Evolutionary conservation across 257 asterid genomes (phyloP), one percentile per base, ranked within the genome.

Genomic region (Solanum pinnatisectum): DNA sequence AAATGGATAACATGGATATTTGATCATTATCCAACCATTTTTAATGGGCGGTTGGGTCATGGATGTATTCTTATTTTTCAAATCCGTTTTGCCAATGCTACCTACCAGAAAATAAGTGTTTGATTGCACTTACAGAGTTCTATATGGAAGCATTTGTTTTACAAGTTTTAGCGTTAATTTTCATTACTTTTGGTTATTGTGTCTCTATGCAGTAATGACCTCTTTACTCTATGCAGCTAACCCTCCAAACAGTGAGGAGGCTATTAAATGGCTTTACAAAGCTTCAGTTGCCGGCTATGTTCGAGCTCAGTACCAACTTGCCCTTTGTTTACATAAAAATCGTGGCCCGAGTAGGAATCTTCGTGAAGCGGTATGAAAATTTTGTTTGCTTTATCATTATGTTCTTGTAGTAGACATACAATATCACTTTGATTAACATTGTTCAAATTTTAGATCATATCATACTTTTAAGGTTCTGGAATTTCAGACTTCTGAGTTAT

Each of bases 271-370:
- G 98, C 87, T 96, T 88, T 88, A 92, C 86, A 86, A 83, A 85
- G 98, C 99, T 88, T 92, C 99, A 73, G 84, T 87, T 65, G 90
- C 96, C 71, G 99, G 99, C 73, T 93, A 94, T 90, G 95, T 94
- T 81, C 98, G 99, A 79, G 98, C 98, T 86, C 99, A 96, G 49
- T 97, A 96, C 93, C 98, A 97, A 89, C 96, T 96, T 49, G 99
- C 98, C 14, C 94, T 97, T 49, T 96, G 98, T 92, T 88, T 94
- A 67, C 99, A 95, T 88, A 97, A 94, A 89, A 98, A 98, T 84
- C 94, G 95, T 49, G 98, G 95, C 30, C 85, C 88, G 39, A 86
- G 88, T 83, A 92, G 88, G 87, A 90, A 95, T 90, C 94, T 93
- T 86, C 93, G 89, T 37, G 95, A 93, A 93, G 98, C 98, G 91